Base-by-base conservation (phyloP, 2,329 filamentous ascomycete species). In the Dothistroma septosporum region DNA sequence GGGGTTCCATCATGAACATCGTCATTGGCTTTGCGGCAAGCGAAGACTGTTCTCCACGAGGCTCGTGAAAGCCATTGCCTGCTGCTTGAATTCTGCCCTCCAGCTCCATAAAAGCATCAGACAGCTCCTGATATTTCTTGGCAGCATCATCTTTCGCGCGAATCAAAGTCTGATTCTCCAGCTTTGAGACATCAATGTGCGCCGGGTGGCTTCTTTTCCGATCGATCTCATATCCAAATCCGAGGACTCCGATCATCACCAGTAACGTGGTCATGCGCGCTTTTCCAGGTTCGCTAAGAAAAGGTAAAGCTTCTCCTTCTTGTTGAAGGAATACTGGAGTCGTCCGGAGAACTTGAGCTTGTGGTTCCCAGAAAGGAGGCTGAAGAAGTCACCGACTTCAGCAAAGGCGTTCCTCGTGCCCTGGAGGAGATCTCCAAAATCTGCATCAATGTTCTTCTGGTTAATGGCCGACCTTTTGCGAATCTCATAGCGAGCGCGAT, bases 161-260 rank as follows among this genome's bases (percentile, higher is more conserved):
- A 28, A 28, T 28, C 24, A 6, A 6, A 28, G 41, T 44, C 14
- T 44, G 14, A 1, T 19, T 4, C 41, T 44, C 41, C 8, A 19
- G 41, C n/a, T 44, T 44, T 16, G 4, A 11, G 16, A 14, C 37
- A 11, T 14, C 37, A 6, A 44, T n/a, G n/a, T n/a, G n/a, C n/a
- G n/a, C n/a, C n/a, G n/a, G n/a, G n/a, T n/a, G n/a, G n/a, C n/a
- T n/a, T n/a, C n/a, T n/a, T n/a, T n/a, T n/a, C n/a, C n/a, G n/a
- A n/a, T n/a, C n/a, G n/a, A n/a, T n/a, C n/a, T n/a, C n/a, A n/a
- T n/a, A n/a, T n/a, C n/a, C 32, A 7, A 35, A 12, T 7, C 32
- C 56, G 8, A 65, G 48, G 4, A 65, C 63, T 47, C 54, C 62
- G 16, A 67, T 22, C 63, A 67, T 65, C 16, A 67, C n/a, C 56